Percentiles rank a stretch among this genome's conserved stretches.
Evolutionary conservation across 1,284 basidiomycete genomes (phyloP).

Genomic region (Austropuccinia psidii): DNA sequence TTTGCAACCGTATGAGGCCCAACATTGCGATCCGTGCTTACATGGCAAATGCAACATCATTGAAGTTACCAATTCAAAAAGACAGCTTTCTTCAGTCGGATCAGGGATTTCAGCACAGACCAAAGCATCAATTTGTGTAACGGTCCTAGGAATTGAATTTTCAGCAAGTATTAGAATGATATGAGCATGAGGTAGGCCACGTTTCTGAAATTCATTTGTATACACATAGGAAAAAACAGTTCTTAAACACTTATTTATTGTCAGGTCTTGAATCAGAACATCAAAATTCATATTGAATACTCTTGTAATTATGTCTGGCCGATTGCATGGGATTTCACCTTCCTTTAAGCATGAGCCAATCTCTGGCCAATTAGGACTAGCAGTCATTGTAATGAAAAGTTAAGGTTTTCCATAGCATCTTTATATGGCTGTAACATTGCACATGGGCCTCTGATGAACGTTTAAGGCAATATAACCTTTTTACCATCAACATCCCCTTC

Average conservation of each 20-base stretch:
- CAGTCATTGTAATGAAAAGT: conserved; percentile 50
- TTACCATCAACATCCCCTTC: conserved; percentile 35
- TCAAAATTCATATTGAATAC: not conserved
- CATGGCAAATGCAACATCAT: not conserved
- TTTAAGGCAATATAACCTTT: conserved; percentile 46
- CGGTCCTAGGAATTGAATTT: not conserved
- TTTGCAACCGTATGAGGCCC: not conserved
- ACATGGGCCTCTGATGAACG: conserved; percentile 47
- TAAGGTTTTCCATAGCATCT: conserved; percentile 48
- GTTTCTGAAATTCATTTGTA: not conserved
- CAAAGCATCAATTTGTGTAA: not conserved
- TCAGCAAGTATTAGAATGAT: not conserved
- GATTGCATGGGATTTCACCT: not conserved
- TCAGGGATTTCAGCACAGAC: not conserved
- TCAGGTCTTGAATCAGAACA: not conserved
- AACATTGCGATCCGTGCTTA: not conserved
- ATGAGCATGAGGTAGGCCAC: conserved; percentile 1
- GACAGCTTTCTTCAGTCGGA: not conserved
- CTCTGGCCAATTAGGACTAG: conserved; percentile 50
- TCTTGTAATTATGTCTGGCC: not conserved
- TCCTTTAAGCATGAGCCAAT: conserved; percentile 43
- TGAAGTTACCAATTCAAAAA: not conserved
- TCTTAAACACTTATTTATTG: not conserved
- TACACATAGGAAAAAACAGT: not conserved
- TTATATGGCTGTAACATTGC: conserved; percentile 48